A percentile compares a stretch with the other conserved stretches of the same genome.
Evolutionary conservation across 2,329 filamentous ascomycete species (phyloP).

Genomic region (Verruconis gallopava): DNA sequence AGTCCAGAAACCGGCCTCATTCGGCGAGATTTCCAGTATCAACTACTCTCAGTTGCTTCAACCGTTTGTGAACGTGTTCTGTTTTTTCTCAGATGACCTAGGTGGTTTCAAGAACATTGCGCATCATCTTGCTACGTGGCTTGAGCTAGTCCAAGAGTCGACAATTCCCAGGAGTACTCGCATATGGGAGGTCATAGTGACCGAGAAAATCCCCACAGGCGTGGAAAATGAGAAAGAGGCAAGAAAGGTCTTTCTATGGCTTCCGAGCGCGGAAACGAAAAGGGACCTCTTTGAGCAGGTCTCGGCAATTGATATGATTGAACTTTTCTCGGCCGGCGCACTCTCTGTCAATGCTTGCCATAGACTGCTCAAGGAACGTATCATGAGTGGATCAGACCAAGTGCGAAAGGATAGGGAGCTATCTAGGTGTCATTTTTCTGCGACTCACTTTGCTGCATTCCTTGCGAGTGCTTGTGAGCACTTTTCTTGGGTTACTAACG

Average conservation of each 20-base stretch:
- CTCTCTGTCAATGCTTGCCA: slow-evolving; percentile 10
- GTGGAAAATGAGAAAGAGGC: slow-evolving; percentile 13
- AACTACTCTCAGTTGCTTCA: slow-evolving; percentile 16
- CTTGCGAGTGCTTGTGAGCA: slow-evolving; percentile 13
- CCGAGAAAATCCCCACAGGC: slow-evolving; percentile 13
- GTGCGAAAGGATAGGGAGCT: slow-evolving; percentile 10
- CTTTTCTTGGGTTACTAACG: slow-evolving; percentile 10
- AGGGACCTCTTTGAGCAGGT: slow-evolving; percentile 12
- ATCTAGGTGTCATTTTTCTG: slow-evolving; percentile 13
- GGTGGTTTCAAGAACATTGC: slow-evolving; percentile 16
- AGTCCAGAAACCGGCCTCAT: slow-evolving; percentile 9
- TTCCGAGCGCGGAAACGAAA: slow-evolving; percentile 17
- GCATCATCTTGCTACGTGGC: slow-evolving; percentile 13
- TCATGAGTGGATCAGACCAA: slow-evolving; percentile 13
- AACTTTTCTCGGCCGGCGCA: slow-evolving; percentile 10
- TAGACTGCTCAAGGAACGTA: slow-evolving; percentile 13
- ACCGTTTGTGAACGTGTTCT: slow-evolving; percentile 18
- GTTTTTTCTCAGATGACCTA: slow-evolving; percentile 18
- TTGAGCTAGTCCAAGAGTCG: slow-evolving; percentile 13
- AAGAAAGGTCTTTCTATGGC: slow-evolving; percentile 15
- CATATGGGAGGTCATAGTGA: slow-evolving; percentile 17
- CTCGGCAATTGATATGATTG: slow-evolving; percentile 13
- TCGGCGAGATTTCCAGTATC: slow-evolving; percentile 10
- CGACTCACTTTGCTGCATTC: slow-evolving; percentile 13
- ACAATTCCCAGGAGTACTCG: slow-evolving; percentile 14